Conservation (phyloP, 192 early-diverging fungal genomes). For the Backusella tarrabulga region DNA sequence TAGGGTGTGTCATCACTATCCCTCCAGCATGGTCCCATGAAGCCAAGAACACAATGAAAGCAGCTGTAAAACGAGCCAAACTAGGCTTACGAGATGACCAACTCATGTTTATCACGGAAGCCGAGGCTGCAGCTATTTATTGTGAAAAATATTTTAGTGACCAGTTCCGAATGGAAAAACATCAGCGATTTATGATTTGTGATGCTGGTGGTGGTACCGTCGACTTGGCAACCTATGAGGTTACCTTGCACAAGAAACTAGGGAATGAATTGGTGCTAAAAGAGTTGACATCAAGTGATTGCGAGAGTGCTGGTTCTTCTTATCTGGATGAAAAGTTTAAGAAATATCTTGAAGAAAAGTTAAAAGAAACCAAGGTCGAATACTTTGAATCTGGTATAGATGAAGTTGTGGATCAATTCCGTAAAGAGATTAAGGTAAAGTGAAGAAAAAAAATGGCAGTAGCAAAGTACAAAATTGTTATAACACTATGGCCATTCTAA, state of each 20-base stretch:
- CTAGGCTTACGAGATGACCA: slow-evolving; percentile 42
- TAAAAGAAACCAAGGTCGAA: background rate
- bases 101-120: slow-evolving; percentile 45
- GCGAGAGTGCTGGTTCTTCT: background rate
- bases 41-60: slow-evolving; percentile 52
- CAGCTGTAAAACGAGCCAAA: slow-evolving; percentile 49
- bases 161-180: slow-evolving; percentile 40
- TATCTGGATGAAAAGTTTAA: background rate
- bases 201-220: slow-evolving; percentile 56
- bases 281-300: background rate
- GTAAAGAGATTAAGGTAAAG: background rate
- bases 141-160: slow-evolving; percentile 48
- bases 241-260: background rate
- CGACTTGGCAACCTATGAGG: slow-evolving; percentile 28
- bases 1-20: slow-evolving; percentile 41
- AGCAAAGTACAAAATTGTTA: background rate
- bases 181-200: slow-evolving; percentile 47
- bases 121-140: slow-evolving; percentile 56
- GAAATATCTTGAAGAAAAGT: background rate
- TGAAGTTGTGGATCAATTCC: background rate
- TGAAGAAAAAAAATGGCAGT: background rate
- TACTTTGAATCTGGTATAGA: background rate
- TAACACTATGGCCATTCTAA: too few relatives aligned
- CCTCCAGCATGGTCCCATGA: slow-evolving; percentile 54
- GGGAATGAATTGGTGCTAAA: background rate